Evolutionary conservation across 177 flowering plant species (phyloP).

Genomic region (Tripterygium wilfordii): DNA sequence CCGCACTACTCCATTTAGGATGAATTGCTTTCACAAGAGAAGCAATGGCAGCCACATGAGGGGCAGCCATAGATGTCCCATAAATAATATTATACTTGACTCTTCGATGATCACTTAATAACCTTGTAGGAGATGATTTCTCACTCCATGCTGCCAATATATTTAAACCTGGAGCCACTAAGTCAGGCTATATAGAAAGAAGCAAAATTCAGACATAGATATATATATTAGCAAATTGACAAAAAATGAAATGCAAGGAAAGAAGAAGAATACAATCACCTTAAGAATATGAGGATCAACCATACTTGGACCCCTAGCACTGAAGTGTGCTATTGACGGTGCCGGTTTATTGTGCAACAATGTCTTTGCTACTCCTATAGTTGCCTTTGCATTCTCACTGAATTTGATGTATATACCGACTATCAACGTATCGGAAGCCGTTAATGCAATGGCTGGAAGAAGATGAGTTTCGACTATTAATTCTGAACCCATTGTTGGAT

Average conservation of each 20-base stretch:
- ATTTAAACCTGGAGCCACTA: constrained; percentile 42
- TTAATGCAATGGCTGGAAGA: too few relatives aligned
- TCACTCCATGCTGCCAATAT: constrained; percentile 62
- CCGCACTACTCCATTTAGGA: constrained; percentile 69
- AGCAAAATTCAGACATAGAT: background rate
- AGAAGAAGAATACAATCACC: constrained; percentile 13
- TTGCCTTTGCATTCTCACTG: too few relatives aligned
- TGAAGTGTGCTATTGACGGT: constrained; percentile 31
- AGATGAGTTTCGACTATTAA: too few relatives aligned
- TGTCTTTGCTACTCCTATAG: too few relatives aligned
- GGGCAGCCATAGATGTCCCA: constrained; percentile 76
- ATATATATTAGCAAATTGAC: background rate
- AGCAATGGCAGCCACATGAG: constrained; percentile 58
- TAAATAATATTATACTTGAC: constrained; percentile 33
- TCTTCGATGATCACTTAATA: constrained; percentile 21
- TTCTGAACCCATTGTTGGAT: too few relatives aligned
- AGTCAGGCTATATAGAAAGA: constrained; percentile 5
- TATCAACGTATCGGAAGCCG: too few relatives aligned
- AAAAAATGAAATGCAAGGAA: background rate
- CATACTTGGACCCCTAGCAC: constrained; percentile 37
- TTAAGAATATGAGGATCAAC: constrained; percentile 29
- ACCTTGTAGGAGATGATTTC: constrained; percentile 8
- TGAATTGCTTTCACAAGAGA: constrained; percentile 61
- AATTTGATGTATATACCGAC: too few relatives aligned
- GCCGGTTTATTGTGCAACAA: constrained; percentile 11